These are phyloP conservation scores for Paramecium sexaurelia DNA, from an alignment of 73 alveolate genomes.

Conservation along the genomic window DNA sequence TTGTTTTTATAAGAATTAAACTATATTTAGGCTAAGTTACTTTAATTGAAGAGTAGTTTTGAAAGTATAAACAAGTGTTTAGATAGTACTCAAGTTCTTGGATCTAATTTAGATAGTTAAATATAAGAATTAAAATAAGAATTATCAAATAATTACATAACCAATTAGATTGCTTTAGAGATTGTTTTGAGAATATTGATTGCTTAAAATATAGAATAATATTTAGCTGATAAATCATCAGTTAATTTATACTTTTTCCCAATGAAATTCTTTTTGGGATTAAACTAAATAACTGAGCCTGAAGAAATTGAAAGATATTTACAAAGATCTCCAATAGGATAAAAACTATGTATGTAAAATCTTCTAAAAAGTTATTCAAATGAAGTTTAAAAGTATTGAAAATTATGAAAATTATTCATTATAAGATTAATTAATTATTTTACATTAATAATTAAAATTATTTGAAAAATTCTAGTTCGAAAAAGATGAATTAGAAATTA, in stretches of 20 bases:
- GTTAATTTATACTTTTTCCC: not conserved
- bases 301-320: constrained; percentile 1
- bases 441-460: not conserved
- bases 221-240: not conserved
- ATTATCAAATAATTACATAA: not conserved
- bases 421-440: too few species aligned
- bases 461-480: not conserved
- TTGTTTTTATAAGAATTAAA: not conserved
- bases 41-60: not conserved
- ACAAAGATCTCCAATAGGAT: not conserved
- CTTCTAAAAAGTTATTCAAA: not conserved
- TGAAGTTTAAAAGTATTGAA: not conserved
- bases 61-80: not conserved
- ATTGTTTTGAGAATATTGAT: not conserved
- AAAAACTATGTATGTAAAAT: not conserved
- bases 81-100: not conserved
- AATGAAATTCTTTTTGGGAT: not conserved
- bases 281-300: not conserved
- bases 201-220: not conserved
- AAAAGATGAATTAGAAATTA: not conserved
- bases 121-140: not conserved
- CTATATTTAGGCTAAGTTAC: not conserved
- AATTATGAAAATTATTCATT: not conserved
- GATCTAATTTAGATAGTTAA: not conserved
- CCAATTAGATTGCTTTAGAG: not conserved